Evolutionary conservation across 2,329 filamentous ascomycete genomes (phyloP).

Genomic region (Trichoderma citrinoviride): DNA sequence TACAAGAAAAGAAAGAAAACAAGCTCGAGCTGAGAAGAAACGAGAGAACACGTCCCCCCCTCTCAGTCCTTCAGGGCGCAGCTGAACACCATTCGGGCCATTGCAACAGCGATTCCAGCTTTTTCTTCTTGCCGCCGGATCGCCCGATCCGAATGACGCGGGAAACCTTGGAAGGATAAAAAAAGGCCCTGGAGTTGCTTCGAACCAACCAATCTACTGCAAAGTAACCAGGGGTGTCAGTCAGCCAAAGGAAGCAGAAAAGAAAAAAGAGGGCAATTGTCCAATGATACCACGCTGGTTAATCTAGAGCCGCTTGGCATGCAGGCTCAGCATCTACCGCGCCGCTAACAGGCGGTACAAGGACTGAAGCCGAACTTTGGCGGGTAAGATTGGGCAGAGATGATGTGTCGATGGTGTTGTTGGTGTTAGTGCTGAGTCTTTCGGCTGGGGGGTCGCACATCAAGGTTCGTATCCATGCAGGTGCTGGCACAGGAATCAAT

Average conservation of each 20-base stretch:
- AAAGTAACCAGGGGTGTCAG: constrained; percentile 2
- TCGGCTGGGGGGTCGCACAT: neutral
- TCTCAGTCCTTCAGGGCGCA: constrained; percentile 17
- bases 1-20: neutral
- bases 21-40: neutral
- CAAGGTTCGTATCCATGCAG: constrained; percentile 18
- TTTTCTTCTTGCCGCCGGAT: constrained; percentile 12
- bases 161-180: constrained; percentile 12
- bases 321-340: neutral
- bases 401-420: neutral
- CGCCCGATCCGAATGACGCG: constrained; percentile 15
- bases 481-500: neutral
- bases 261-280: neutral
- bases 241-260: no score
- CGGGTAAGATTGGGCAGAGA: neutral
- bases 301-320: constrained; percentile 17
- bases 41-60: neutral
- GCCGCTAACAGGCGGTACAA: constrained; percentile 10
- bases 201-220: constrained; percentile 7
- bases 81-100: constrained; percentile 8
- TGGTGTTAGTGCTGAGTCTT: constrained; percentile 3
- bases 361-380: neutral
- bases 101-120: neutral
- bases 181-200: neutral
- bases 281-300: constrained; percentile 11